Evolutionary conservation across 2,329 filamentous ascomycete species (phyloP).

Genomic region (Domatiomyces globalis): DNA sequence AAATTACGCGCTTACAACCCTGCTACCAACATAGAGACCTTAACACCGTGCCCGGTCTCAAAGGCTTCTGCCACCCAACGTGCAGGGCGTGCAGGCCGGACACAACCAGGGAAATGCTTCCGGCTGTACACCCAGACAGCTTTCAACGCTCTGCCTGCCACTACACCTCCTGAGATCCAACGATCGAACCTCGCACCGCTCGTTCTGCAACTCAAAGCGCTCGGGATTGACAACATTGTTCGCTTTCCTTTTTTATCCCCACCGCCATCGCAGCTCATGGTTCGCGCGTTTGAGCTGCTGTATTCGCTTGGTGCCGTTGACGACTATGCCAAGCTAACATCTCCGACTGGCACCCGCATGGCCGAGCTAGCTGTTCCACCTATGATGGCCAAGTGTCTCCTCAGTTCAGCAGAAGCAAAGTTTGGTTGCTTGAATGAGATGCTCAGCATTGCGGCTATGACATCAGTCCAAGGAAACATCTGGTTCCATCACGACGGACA

Average conservation of each 20-base stretch:
- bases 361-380: constrained; percentile 85
- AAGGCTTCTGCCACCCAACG: constrained; percentile 88
- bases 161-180: constrained; percentile 79
- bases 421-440: constrained; percentile 77
- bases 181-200: constrained; percentile 79
- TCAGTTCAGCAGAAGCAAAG: constrained; percentile 46
- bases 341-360: constrained; percentile 77
- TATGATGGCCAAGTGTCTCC: constrained; percentile 83
- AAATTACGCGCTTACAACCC: constrained; percentile 82
- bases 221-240: constrained; percentile 88
- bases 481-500: constrained; percentile 72
- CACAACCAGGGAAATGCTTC: constrained; percentile 84
- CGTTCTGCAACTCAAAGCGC: constrained; percentile 79
- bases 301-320: constrained; percentile 79
- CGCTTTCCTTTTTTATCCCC: constrained; percentile 80
- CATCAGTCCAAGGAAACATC: constrained; percentile 64
- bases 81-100: constrained; percentile 78
- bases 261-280: constrained; percentile 71
- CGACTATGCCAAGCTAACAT: constrained; percentile 77
- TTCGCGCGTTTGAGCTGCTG: constrained; percentile 73
- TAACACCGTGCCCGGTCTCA: constrained; percentile 69
- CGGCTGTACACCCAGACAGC: constrained; percentile 71
- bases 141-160: constrained; percentile 51
- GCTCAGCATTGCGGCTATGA: constrained; percentile 87
- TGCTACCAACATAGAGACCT: constrained; percentile 67